Percentiles rank a stretch among this genome's conserved stretches.
phyloP scores from a whole-genome alignment of 768 basidiomycete species.

The Imleria badia region DNA sequence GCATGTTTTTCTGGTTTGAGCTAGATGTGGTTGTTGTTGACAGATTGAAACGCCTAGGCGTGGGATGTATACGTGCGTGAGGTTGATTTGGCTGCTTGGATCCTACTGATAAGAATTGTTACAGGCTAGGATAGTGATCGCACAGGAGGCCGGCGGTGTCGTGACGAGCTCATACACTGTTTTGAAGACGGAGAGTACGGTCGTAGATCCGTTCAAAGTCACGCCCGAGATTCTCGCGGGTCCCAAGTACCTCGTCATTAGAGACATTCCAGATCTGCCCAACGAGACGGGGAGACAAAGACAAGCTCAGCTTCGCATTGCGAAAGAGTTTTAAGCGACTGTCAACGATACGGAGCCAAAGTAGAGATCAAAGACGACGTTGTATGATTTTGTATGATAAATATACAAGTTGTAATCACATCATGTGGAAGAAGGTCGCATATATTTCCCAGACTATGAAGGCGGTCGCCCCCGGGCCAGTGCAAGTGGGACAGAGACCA shows the following conservation, averaged over 20 bases:
- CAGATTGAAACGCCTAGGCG: slow-evolving; percentile 33
- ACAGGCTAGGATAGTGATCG: slow-evolving; percentile 85
- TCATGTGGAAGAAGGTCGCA: slow-evolving; percentile 51
- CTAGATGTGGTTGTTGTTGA: not conserved
- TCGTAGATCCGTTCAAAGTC: slow-evolving; percentile 53
- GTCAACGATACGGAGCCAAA: slow-evolving; percentile 68
- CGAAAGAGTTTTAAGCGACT: slow-evolving; percentile 82
- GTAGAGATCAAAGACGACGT: slow-evolving; percentile 22
- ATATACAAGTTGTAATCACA: too few species aligned
- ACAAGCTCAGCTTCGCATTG: slow-evolving; percentile 79
- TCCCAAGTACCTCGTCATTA: slow-evolving; percentile 77
- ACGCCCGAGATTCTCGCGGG: slow-evolving; percentile 72
- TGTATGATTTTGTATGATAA: too few species aligned
- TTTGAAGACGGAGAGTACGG: slow-evolving; percentile 36
- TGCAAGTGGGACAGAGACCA: too few species aligned
- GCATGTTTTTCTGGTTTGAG: slow-evolving; percentile 14
- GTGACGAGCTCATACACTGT: slow-evolving; percentile 67
- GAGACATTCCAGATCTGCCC: slow-evolving; percentile 62
- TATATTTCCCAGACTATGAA: too few species aligned
- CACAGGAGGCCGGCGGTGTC: slow-evolving; percentile 82
- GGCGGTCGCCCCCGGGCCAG: too few species aligned
- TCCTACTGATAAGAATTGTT: not conserved
- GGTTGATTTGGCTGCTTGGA: not conserved
- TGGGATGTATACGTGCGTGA: slow-evolving; percentile 81
- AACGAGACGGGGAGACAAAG: slow-evolving; percentile 60